Evolutionary conservation across 495 filamentous ascomycete genomes (phyloP), one percentile per base, ranked within the genome.

Genomic region (Penicillium verhagenii): DNA sequence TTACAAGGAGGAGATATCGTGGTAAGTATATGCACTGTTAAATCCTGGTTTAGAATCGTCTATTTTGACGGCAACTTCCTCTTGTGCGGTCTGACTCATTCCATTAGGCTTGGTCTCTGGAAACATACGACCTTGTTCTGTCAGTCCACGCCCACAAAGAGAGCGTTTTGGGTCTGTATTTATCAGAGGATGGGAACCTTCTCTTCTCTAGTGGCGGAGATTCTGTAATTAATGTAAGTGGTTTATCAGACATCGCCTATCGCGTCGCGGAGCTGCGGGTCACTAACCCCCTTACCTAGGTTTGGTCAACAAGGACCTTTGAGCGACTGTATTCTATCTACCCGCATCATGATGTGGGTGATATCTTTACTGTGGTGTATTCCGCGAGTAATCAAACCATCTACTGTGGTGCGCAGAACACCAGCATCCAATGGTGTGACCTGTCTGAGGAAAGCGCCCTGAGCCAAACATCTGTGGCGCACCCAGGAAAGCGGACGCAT

Each of bases 191-290:
- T 67, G 70, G 81, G 35, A 77, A 79, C 37, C 74, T 94, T 14
- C 85, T 98, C 14, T 94, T 98, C 68, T 97, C 95, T 28, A 92
- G 87, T 64, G 95, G 90, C 16, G 92, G 91, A 35, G 95, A 98
- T 66, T 91, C 93, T 5, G 88, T 96, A 54, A 85, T 97, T 50
- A 96, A 94, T 69, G 90, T 94, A 49, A 79, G 83, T 62, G 4
- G 0, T 16, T 42, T 14, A 23, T n/a, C n/a, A n/a, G n/a, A n/a
- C n/a, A n/a, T n/a, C n/a, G 47, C 3, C 4, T 24, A 21, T 35
- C 29, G 14, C 20, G 33, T 6, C 5, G 20, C 20, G 16, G 10
- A 10, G 14, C 18, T 20, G 23, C 19, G 7, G 10, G 26, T n/a
- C 28, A 37, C 38, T 59, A 48, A 61, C 66, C 14, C 58, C 40